A percentile compares a stretch with the other conserved stretches of the same genome.
These are phyloP conservation scores for Aspergillus kassunensis DNA, from an alignment of 495 filamentous ascomycete species.

Conservation along the genomic window DNA sequence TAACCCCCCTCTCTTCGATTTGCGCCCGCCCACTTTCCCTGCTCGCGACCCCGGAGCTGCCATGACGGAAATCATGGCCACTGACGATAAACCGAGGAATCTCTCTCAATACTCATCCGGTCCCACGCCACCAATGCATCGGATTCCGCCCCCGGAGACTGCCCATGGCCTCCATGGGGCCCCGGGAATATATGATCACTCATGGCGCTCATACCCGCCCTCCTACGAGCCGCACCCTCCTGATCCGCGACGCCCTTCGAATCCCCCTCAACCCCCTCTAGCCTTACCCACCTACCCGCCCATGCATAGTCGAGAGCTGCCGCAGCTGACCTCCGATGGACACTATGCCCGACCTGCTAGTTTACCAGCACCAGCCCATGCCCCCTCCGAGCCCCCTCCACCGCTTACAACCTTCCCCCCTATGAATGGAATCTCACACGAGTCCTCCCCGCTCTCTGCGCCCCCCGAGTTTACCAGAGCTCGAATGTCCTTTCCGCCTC, in stretches of 20 bases:
- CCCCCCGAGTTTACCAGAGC: constrained; percentile 34
- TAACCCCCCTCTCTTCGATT: constrained; percentile 15
- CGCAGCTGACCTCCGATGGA: constrained; percentile 35
- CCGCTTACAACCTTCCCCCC: constrained; percentile 29
- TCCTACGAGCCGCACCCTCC: constrained; percentile 29
- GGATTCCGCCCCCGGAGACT: constrained; percentile 31
- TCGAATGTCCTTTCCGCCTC: constrained; percentile 32
- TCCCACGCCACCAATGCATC: constrained; percentile 28
- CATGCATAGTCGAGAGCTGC: constrained; percentile 36
- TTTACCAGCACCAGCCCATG: constrained; percentile 29
- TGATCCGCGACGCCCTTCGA: constrained; percentile 33
- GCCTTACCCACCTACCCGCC: constrained; percentile 30
- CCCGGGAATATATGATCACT: constrained; percentile 30
- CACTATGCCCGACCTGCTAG: constrained; percentile 36
- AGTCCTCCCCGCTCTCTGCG: constrained; percentile 33
- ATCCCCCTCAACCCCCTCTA: constrained; percentile 26
- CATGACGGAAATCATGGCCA: constrained; percentile 20
- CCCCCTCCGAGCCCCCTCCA: constrained; percentile 24
- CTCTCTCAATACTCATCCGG: constrained; percentile 16
- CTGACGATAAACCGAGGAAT: constrained; percentile 20
- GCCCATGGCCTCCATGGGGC: constrained; percentile 23
- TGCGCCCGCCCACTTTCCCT: constrained; percentile 12
- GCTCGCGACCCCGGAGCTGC: constrained; percentile 13
- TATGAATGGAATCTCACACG: constrained; percentile 36
- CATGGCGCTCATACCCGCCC: constrained; percentile 35